Evolutionary conservation across 208 protist genomes (phyloP).

Genomic region (Endotrypanum monterogeii): DNA sequence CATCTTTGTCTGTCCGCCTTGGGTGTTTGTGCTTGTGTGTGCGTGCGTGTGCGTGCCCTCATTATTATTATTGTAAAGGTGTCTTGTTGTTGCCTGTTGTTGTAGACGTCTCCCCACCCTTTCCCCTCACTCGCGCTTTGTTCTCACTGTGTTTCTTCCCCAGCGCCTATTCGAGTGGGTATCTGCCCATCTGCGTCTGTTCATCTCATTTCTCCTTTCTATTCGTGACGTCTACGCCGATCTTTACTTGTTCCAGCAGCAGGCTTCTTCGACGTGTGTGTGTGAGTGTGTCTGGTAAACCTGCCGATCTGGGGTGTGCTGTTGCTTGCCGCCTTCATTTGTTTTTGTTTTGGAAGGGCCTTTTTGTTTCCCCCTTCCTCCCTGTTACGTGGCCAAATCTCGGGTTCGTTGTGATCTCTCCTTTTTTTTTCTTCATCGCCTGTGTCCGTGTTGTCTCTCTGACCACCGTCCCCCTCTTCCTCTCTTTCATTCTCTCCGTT

Average conservation of each 20-base stretch:
- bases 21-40: neutral
- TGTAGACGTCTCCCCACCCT: neutral
- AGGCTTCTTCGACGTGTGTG: neutral
- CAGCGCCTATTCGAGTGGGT: neutral
- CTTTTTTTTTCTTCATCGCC: constrained; percentile 10
- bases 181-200: neutral
- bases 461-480: too few species aligned
- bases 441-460: neutral
- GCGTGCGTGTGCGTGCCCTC: too few species aligned
- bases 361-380: neutral
- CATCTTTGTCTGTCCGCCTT: neutral
- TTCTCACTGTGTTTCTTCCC: neutral
- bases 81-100: constrained; percentile 2
- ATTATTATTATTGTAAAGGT: neutral
- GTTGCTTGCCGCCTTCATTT: neutral
- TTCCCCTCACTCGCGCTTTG: neutral
- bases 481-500: too few species aligned
- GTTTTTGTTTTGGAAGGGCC: neutral
- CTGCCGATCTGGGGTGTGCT: neutral
- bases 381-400: too few species aligned
- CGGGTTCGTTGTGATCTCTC: too few species aligned
- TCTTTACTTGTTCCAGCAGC: neutral
- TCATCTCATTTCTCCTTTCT: neutral
- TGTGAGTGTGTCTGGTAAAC: neutral
- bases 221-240: too few species aligned